Evolutionary conservation across 441 rosid genomes (phyloP).

Genomic region (Pelargonium exstipulatum): DNA sequence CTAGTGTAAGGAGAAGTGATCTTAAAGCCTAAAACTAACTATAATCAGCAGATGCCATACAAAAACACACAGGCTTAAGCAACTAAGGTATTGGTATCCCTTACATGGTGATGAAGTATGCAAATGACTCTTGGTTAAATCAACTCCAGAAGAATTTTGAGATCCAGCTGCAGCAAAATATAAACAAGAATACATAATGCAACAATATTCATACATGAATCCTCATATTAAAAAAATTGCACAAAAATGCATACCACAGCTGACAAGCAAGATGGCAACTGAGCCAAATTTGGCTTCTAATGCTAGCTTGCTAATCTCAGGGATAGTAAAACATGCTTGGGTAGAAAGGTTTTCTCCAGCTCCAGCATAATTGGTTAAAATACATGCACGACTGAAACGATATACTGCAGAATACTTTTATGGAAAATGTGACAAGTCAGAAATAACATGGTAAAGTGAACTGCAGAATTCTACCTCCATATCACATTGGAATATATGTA

Average conservation of each 20-base stretch:
- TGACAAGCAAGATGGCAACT: conserved; percentile 71
- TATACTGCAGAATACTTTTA: conserved; percentile 86
- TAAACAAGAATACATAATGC: conserved; percentile 19
- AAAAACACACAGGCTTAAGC: conserved; percentile 12
- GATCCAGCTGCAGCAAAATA: conserved; percentile 56
- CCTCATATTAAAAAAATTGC: conserved; percentile 2
- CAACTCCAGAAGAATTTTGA: conserved; percentile 55
- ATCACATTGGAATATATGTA: conserved; percentile 12
- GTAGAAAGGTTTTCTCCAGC: conserved; percentile 55
- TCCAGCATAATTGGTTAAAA: conserved; percentile 65
- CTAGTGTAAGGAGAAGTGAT: not conserved
- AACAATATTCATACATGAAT: conserved; percentile 6
- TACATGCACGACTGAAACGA: conserved; percentile 71
- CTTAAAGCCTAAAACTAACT: not conserved
- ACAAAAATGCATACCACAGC: conserved; percentile 56
- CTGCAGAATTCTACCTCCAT: conserved; percentile 13
- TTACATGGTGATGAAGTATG: conserved; percentile 41
- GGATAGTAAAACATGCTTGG: conserved; percentile 72
- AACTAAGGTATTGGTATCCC: conserved; percentile 20
- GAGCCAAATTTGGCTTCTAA: conserved; percentile 75
- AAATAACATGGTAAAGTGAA: conserved; percentile 15
- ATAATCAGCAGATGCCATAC: not conserved
- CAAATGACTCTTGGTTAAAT: conserved; percentile 50
- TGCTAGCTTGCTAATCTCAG: conserved; percentile 74
- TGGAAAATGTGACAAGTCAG: conserved; percentile 34